Conservation (phyloP, 768 basidiomycete genomes). For the Naganishia vaughanmartiniae region DNA sequence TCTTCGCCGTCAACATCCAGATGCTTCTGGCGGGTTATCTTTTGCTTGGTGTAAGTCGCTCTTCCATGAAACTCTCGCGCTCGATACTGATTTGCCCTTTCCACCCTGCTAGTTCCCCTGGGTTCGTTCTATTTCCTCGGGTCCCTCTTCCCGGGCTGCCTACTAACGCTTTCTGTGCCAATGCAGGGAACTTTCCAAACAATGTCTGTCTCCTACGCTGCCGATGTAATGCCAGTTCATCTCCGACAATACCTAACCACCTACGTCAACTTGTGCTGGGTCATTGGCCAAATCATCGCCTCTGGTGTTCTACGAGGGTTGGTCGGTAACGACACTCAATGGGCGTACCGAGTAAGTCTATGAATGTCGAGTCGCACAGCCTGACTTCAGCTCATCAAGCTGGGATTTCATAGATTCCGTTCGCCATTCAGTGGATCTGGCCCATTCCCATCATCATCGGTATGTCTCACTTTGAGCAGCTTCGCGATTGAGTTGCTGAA, state of each 20-base stretch:
- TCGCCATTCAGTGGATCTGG: conserved; percentile 51
- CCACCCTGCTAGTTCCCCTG: neutral
- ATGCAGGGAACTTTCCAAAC: conserved; percentile 44
- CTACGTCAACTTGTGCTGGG: conserved; percentile 40
- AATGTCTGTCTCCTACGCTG: conserved; percentile 49
- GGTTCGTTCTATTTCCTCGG: no score
- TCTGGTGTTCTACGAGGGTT: conserved; percentile 40
- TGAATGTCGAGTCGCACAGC: no score
- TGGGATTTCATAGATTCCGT: conserved; percentile 31
- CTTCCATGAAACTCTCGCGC: no score
- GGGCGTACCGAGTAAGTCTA: conserved; percentile 36
- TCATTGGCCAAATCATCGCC: conserved; percentile 33
- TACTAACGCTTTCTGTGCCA: no score
- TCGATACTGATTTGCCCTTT: neutral
- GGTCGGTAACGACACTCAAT: conserved; percentile 35
- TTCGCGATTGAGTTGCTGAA: conserved; percentile 30
- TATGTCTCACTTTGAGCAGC: neutral
- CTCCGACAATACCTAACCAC: conserved; percentile 44
- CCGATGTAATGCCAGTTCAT: conserved; percentile 45
- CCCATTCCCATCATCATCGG: conserved; percentile 47
- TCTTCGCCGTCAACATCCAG: conserved; percentile 32
- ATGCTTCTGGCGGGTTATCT: conserved; percentile 32
- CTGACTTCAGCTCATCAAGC: neutral
- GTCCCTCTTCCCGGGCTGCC: no score
- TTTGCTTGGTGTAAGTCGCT: conserved; percentile 27